Conservation (phyloP, 257 asterid genomes). For the Przewalskia tangutica region DNA sequence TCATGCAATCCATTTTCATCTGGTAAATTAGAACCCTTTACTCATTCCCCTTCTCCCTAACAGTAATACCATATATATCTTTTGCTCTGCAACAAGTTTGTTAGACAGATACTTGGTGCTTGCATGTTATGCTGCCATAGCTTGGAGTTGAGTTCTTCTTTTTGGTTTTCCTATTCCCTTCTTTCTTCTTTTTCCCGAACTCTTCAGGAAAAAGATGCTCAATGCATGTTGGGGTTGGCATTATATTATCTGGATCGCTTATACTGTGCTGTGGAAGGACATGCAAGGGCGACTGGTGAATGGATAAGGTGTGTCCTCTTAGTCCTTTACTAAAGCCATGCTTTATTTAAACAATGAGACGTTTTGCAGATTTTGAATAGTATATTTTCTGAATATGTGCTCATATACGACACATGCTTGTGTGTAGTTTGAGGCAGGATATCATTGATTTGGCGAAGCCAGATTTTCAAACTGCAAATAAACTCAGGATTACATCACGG, state of each 20-base stretch:
- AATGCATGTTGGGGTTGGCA: conserved; percentile 70
- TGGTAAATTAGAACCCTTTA: background rate
- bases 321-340: background rate
- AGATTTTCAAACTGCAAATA: conserved; percentile 35
- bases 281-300: conserved; percentile 85
- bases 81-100: background rate
- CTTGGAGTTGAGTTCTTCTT: background rate
- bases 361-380: background rate
- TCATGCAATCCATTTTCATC: background rate
- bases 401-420: background rate
- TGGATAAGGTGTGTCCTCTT: conserved; percentile 62
- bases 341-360: background rate
- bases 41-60: background rate
- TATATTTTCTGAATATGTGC: background rate
- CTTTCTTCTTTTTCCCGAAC: background rate
- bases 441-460: conserved; percentile 82
- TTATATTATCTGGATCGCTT: conserved; percentile 78
- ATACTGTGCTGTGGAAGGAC: conserved; percentile 65
- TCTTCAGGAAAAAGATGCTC: conserved; percentile 73
- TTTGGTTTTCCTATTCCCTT: background rate
- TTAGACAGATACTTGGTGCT: background rate
- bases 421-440: conserved; percentile 72
- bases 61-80: background rate
- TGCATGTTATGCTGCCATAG: background rate
- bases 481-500: conserved; percentile 53